Percentiles rank a stretch among this genome's conserved stretches.
phyloP scores from a whole-genome alignment of 202 grass and related monocot species.

The Schoenoplectus triqueter region DNA sequence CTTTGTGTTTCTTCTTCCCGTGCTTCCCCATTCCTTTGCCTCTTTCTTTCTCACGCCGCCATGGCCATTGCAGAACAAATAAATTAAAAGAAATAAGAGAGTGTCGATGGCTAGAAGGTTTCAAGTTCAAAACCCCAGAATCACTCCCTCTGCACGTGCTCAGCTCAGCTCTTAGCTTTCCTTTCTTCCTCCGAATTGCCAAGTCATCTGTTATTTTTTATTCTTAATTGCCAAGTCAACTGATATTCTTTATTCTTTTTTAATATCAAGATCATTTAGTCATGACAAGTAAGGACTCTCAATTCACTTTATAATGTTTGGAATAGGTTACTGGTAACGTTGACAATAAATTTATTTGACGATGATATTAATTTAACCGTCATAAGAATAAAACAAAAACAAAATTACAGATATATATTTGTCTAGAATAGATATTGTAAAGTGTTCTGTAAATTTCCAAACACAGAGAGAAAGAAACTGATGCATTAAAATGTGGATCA shows the following conservation, averaged over 20 bases:
- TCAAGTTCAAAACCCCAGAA: not conserved
- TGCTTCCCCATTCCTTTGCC: constrained; percentile 74
- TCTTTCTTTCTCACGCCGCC: constrained; percentile 52
- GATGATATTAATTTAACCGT: too few relatives aligned
- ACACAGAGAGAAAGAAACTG: not conserved
- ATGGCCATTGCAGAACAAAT: not conserved
- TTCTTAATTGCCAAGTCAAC: too few relatives aligned
- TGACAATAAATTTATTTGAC: too few relatives aligned
- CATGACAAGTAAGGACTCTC: too few relatives aligned
- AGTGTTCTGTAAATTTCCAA: not conserved
- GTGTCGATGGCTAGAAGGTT: not conserved
- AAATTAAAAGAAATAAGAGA: not conserved
- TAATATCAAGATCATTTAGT: too few relatives aligned
- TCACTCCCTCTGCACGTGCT: constrained; percentile 2
- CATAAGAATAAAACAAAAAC: too few relatives aligned
- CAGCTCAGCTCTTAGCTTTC: not conserved
- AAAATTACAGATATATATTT: too few relatives aligned
- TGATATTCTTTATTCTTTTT: too few relatives aligned
- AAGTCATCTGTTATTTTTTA: too few relatives aligned
- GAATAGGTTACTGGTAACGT: too few relatives aligned
- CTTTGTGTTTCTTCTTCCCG: constrained; percentile 81
- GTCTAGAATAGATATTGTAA: too few relatives aligned
- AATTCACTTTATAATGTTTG: too few relatives aligned
- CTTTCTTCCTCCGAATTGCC: not conserved
- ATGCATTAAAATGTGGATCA: not conserved